Conservation (phyloP, 352 stramenopile genomes). For the Phytophthora litchii region DNA sequence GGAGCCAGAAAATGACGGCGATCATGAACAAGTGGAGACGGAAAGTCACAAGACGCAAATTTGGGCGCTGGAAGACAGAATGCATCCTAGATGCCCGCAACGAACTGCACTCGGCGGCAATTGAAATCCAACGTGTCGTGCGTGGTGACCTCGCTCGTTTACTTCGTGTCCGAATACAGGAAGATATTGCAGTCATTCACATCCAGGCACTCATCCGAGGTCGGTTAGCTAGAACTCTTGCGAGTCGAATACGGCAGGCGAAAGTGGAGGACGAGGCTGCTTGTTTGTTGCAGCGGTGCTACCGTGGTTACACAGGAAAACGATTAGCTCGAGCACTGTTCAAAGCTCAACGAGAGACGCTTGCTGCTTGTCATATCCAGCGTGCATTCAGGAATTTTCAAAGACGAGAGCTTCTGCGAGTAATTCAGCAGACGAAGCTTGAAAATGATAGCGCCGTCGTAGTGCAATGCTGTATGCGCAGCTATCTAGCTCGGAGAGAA, state of each 20-base stretch:
- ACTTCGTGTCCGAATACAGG: slow-evolving; percentile 21
- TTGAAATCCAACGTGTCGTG: slow-evolving; percentile 75
- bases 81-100: slow-evolving; percentile 55
- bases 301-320: slow-evolving; percentile 81
- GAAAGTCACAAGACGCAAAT: slow-evolving; percentile 50
- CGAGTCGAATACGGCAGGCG: slow-evolving; percentile 28
- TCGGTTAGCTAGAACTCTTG: slow-evolving; percentile 37
- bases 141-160: slow-evolving; percentile 56
- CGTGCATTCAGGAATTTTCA: slow-evolving; percentile 71
- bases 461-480: slow-evolving; percentile 63
- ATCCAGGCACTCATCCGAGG: slow-evolving; percentile 68
- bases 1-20: slow-evolving; percentile 63
- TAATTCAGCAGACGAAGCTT: slow-evolving; percentile 70
- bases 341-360: slow-evolving; percentile 59
- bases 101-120: slow-evolving; percentile 61
- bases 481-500: slow-evolving; percentile 59
- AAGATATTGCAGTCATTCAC: slow-evolving; percentile 37
- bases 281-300: slow-evolving; percentile 69
- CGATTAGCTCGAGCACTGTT: slow-evolving; percentile 68
- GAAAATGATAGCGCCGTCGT: slow-evolving; percentile 59
- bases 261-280: slow-evolving; percentile 56
- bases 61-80: slow-evolving; percentile 58
- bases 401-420: slow-evolving; percentile 52
- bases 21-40: slow-evolving; percentile 74
- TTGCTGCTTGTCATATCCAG: slow-evolving; percentile 68